Base-by-base conservation (phyloP, 257 asterid species). In the Rauvolfia tetraphylla region DNA sequence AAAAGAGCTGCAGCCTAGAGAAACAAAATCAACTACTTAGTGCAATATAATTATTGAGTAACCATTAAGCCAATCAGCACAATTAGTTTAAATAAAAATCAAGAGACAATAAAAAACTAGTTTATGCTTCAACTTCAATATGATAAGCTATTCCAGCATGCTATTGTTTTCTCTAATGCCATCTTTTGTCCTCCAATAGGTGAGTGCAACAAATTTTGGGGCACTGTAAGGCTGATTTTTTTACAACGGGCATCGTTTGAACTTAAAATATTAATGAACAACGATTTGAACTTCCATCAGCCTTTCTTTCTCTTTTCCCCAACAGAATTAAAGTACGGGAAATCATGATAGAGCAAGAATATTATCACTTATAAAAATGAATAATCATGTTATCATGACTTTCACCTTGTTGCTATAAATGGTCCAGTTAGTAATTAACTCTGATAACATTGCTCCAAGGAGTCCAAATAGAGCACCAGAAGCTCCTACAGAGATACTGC, bases 381-480 rank as follows among this genome's bases (percentile, higher is more conserved):
- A 54, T 18, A 41, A 54, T 29, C 39, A 75, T 6, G 12, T 59
- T 57, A 54, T 15, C 18, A 34, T n/a, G 31, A 53, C 63, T 22
- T 56, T 76, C 41, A 92, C 99, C 97, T 95, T 95, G 81, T 95
- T 93, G 59, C 97, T 82, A 72, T 95, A 95, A 71, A 95, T 95
- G 20, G 95, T 86, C 99, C 99, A 95, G 87, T 95, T 95, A 71
- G 98, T 91, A 59, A 95, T 90, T 61, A 95, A 77, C 84, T 95
- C 99, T 0, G 99, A 88, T 23, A 95, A 46, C 99, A 95, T 95
- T 62, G 98, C 99, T 69, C 99, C 99, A 62, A 95, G 97, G 81
- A 95, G 98, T 59, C 99, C 99, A 80, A 93, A 95, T n/a, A 95
- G 81, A 75, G 98, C 97, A 62, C 99, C 99, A 31, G 99, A 95